These are phyloP conservation scores for Ophiostoma sp. DNA, from an alignment of 2,329 filamentous ascomycete species.

Conservation along the genomic window DNA sequence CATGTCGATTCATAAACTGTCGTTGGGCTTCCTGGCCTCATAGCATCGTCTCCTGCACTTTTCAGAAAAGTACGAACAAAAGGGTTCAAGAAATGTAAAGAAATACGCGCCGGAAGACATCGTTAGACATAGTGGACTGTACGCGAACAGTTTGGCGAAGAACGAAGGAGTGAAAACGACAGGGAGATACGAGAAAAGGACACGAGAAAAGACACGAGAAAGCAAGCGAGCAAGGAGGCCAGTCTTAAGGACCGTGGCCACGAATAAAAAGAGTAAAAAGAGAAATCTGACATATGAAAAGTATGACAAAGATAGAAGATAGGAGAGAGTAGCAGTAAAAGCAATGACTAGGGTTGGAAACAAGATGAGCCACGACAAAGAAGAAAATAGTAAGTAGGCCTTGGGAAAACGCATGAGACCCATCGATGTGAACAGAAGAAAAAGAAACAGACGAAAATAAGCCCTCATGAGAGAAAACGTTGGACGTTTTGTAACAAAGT, in stretches of 20 bases:
- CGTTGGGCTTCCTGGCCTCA: neutral
- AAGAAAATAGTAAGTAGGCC: neutral
- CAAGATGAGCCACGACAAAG: neutral
- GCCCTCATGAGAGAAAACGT: constrained; percentile 14
- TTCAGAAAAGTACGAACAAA: neutral
- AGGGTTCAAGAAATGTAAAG: neutral
- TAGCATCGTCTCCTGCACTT: neutral
- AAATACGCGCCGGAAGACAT: neutral
- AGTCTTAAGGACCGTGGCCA: neutral
- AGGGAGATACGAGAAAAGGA: neutral
- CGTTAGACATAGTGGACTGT: neutral
- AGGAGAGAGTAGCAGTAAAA: neutral
- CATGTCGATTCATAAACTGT: neutral
- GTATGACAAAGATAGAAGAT: neutral
- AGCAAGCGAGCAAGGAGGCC: neutral
- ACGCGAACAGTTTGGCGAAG: neutral
- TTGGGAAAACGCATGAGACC: neutral
- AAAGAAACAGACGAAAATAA: neutral
- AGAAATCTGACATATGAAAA: neutral
- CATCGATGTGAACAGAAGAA: neutral
- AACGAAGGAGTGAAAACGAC: neutral
- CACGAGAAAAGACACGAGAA: neutral
- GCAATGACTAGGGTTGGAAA: neutral
- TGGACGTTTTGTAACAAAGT: neutral
- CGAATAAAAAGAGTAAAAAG: neutral